Evolutionary conservation across 805 yeast genomes (phyloP), one percentile per base, ranked within the genome.

Genomic region (Pichia exigua): DNA sequence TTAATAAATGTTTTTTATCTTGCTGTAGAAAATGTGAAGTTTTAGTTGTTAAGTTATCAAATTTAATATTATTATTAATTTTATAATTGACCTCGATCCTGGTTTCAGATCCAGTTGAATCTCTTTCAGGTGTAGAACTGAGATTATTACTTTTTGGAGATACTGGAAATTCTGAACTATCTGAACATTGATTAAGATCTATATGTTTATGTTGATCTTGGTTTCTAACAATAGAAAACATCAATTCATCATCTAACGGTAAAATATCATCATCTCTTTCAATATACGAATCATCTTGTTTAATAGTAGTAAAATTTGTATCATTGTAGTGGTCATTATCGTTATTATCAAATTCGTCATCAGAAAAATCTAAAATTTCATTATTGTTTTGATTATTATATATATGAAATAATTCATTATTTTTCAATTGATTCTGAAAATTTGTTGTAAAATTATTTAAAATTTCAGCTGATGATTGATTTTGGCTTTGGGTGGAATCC

Each of bases 231-330:
- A 32, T 32, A 4, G 47, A 27, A 24, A 55, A 21, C 51, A 46
- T 44, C 20, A 55, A n/a, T 44, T 55, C 58, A 32, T 55, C 54
- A 42, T 55, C 58, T 20, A 55, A 35, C 7, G 58, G 56, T 22
- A 55, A 40, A 12, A 48, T 41, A 38, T 39, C 32, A 12, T 47
- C 47, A 10, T 50, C n/a, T 24, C 7, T 39, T 9, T 39, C 46
- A 27, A 21, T 13, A 24, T 44, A 35, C 38, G 15, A 15, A 32
- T 46, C 46, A 26, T 27, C 11, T 42, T 41, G n/a, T 10, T 10
- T 13, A 20, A 28, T 38, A 12, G 24, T 15, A 26, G 27, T 24
- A 22, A 8, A 30, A 30, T 30, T 30, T 11, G 35, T 30, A 18
- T 41, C 12, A 28, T 28, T 28, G 20, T 18, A 24, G 18, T 26